Evolutionary conservation across 495 filamentous ascomycete genomes (phyloP).

Genomic region (Mytilinidion resinicola): DNA sequence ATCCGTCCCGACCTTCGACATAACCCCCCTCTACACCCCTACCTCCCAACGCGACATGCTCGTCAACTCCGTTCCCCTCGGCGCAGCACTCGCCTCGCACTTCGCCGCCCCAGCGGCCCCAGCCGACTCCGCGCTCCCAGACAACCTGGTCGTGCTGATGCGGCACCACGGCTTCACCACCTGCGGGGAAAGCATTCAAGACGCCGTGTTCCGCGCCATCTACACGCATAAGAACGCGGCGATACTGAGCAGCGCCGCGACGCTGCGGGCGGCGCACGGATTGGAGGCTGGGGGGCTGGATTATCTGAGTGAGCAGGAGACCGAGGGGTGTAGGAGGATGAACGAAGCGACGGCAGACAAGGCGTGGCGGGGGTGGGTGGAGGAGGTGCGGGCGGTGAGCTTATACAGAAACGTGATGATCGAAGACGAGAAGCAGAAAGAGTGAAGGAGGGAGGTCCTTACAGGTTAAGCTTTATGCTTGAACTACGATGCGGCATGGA

Average conservation of each 20-base stretch:
- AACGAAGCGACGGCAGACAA: conserved; percentile 19
- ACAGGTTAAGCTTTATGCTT: no score
- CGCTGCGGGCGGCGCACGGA: conserved; percentile 8
- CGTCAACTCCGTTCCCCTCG: conserved; percentile 35
- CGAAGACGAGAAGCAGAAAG: neutral
- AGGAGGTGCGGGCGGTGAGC: conserved; percentile 27
- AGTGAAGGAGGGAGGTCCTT: no score
- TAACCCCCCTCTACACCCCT: conserved; percentile 27
- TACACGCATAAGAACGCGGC: conserved; percentile 44
- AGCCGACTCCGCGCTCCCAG: conserved; percentile 13
- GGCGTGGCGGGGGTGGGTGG: conserved; percentile 33
- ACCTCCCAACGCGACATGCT: conserved; percentile 39
- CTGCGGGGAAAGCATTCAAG: conserved; percentile 36
- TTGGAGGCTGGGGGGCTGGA: conserved; percentile 24
- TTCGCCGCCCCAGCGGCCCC: conserved; percentile 7
- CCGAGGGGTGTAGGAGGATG: conserved; percentile 25
- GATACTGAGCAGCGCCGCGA: conserved; percentile 36
- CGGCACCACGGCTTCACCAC: conserved; percentile 45
- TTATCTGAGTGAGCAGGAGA: conserved; percentile 29
- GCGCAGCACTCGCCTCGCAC: conserved; percentile 28
- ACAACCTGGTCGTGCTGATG: conserved; percentile 43
- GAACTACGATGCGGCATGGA: no score
- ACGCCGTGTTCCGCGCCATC: conserved; percentile 40
- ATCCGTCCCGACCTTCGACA: conserved; percentile 35
- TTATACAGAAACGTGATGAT: conserved; percentile 30